Evolutionary conservation across 108 stramenopile species (phyloP).

Genomic region (Cafeteria roenbergensis): DNA sequence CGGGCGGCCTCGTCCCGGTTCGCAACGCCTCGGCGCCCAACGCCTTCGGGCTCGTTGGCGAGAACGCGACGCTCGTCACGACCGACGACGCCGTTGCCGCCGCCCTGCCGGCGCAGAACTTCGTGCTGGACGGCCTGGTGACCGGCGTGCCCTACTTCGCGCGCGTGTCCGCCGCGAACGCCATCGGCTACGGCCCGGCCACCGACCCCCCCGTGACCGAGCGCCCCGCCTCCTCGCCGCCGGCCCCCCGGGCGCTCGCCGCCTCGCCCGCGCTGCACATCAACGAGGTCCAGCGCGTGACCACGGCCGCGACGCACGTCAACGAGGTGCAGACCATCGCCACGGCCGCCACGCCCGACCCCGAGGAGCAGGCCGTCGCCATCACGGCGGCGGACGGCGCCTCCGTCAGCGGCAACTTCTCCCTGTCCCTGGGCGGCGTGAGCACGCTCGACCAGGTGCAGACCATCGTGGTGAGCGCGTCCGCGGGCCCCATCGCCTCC

Average conservation of each 20-base stretch:
- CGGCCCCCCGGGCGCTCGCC: constrained; percentile 26
- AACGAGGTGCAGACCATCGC: constrained; percentile 57
- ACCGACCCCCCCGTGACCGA: constrained; percentile 26
- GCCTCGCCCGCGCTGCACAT: constrained; percentile 41
- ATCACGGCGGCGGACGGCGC: constrained; percentile 15
- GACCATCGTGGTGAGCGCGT: not conserved
- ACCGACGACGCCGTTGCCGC: constrained; percentile 36
- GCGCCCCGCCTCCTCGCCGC: constrained; percentile 37
- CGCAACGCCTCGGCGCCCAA: constrained; percentile 13
- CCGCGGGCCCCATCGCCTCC: not conserved
- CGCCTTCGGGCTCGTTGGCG: constrained; percentile 15
- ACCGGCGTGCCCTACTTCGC: constrained; percentile 49
- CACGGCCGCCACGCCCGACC: constrained; percentile 46
- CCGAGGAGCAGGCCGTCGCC: constrained; percentile 56
- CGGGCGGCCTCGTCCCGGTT: constrained; percentile 16
- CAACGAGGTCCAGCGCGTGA: constrained; percentile 55
- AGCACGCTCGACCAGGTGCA: constrained; percentile 4
- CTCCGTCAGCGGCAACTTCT: constrained; percentile 28
- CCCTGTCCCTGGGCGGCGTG: constrained; percentile 17
- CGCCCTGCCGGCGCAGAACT: constrained; percentile 22
- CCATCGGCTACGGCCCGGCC: constrained; percentile 36
- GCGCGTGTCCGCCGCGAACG: constrained; percentile 31
- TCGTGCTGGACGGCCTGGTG: constrained; percentile 23
- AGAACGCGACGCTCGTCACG: constrained; percentile 9
- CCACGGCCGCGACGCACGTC: constrained; percentile 47